Conservation (phyloP, 208 protist genomes). For the Angomonas ambiguus region DNA sequence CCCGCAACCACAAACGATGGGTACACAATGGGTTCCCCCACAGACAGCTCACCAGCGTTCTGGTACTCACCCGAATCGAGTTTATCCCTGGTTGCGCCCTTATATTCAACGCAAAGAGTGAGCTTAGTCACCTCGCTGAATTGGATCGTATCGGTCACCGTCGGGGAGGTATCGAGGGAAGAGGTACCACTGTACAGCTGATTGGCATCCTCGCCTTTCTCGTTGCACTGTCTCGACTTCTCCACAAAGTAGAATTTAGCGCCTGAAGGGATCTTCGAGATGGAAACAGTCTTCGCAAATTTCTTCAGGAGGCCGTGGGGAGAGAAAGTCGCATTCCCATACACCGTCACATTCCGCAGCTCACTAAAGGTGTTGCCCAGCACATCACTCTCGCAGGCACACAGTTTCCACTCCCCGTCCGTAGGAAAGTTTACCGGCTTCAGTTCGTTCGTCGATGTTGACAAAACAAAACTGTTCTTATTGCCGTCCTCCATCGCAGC, state of each 20-base stretch:
- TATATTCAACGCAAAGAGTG: slow-evolving; percentile 55
- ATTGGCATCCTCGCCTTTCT: slow-evolving; percentile 2
- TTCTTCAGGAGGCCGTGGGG: slow-evolving; percentile 32
- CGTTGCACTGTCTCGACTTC: slow-evolving; percentile 9
- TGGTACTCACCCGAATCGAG: slow-evolving; percentile 20
- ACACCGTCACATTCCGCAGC: slow-evolving; percentile 36
- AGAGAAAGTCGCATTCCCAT: slow-evolving; percentile 31
- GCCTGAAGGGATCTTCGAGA: slow-evolving; percentile 29
- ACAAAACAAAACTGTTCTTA: slow-evolving; percentile 24
- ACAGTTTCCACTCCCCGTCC: slow-evolving; percentile 43
- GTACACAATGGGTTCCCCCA: slow-evolving; percentile 12
- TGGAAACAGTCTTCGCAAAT: slow-evolving; percentile 21
- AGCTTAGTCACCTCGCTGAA: slow-evolving; percentile 22
- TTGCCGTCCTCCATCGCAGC: slow-evolving; percentile 7
- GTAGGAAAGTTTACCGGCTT: slow-evolving; percentile 30
- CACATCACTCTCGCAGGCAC: slow-evolving; percentile 28
- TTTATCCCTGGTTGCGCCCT: too few relatives aligned
- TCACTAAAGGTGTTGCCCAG: slow-evolving; percentile 14
- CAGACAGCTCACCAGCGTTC: slow-evolving; percentile 20
- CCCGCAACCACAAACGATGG: slow-evolving; percentile 27
- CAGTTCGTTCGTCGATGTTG: slow-evolving; percentile 8
- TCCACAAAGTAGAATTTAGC: slow-evolving; percentile 23
- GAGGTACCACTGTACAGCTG: slow-evolving; percentile 25
- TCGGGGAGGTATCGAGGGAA: slow-evolving; percentile 11
- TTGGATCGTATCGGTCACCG: slow-evolving; percentile 18